phyloP scores from a whole-genome alignment of 2,329 filamentous ascomycete genomes.

The Aspergillus udagawae region DNA sequence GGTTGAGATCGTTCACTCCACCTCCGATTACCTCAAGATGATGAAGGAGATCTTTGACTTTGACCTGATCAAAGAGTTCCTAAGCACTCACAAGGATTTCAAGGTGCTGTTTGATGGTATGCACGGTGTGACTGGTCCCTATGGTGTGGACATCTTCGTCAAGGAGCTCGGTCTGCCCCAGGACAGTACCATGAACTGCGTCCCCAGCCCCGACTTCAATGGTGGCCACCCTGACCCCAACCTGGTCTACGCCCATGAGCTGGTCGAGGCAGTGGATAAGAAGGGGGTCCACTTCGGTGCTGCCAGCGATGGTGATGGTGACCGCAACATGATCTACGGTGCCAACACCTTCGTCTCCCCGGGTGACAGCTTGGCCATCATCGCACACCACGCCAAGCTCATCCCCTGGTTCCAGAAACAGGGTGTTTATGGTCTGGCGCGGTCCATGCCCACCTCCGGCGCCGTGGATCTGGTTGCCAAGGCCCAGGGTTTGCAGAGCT shows the following conservation, averaged over 20 bases:
- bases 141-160: slow-evolving; percentile 92
- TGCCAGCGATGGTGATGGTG: slow-evolving; percentile 92
- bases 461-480: slow-evolving; percentile 95
- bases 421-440: slow-evolving; percentile 89
- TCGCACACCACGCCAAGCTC: slow-evolving; percentile 90
- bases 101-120: slow-evolving; percentile 96
- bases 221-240: slow-evolving; percentile 98
- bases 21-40: slow-evolving; percentile 86
- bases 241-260: slow-evolving; percentile 90
- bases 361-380: slow-evolving; percentile 95
- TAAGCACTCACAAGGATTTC: slow-evolving; percentile 81
- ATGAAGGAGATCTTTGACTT: slow-evolving; percentile 99
- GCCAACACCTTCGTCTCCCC: slow-evolving; percentile 95
- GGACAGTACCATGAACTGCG: slow-evolving; percentile 82
- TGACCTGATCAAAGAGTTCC: slow-evolving; percentile 89
- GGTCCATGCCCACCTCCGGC: slow-evolving; percentile 95
- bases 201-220: slow-evolving; percentile 89
- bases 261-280: slow-evolving; percentile 91
- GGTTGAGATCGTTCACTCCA: slow-evolving; percentile 93
- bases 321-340: slow-evolving; percentile 99
- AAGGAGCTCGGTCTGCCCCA: slow-evolving; percentile 80
- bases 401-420: slow-evolving; percentile 99
- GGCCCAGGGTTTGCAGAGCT: slow-evolving; percentile 84
- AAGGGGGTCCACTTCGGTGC: slow-evolving; percentile 91
- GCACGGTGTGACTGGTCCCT: slow-evolving; percentile 90